Evolutionary conservation across 352 stramenopile genomes (phyloP), one percentile per base, ranked within the genome.

Genomic region (Globisporangium lucens): DNA sequence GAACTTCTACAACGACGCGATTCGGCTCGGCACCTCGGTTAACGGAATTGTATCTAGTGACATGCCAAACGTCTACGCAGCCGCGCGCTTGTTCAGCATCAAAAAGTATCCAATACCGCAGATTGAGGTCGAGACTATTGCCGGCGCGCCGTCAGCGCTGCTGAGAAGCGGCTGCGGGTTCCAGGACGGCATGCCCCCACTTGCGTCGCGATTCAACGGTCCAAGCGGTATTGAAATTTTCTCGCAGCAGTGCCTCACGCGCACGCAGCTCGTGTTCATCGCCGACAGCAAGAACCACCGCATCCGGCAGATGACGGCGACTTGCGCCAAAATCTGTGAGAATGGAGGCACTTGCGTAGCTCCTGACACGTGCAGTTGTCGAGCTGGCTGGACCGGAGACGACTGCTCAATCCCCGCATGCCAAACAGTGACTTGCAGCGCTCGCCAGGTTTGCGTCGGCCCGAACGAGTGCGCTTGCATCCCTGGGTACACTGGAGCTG

Each of bases 261-360:
- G 77, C n/a, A 80, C 79, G 13, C 63, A 83, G 17, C 66, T 91
- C 56, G 67, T 99, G 46, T 94, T 93, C 56, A 79, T 99, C 41
- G 91, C 96, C 8, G 97, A 99, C 74, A 90, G 84, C 43, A 81
- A 83, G n/a, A 99, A 99, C 66, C 87, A 99, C 79, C 82, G 84
- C 7, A 95, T 99, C 58, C 86, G 97, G n/a, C 80, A 74, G 7
- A 74, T 99, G 63, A 95, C 87, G 3, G 95, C 97, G 6, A 80
- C 73, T 9, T 99, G 97, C 74, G 82, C 87, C 53, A 97, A 97
- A 66, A 78, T 91, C 49, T 99, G 97, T 70, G 97, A 99, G 76
- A 99, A 99, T 63, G 90, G 87, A 38, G 96, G 95, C 7, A 67
- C 71, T 22, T 99, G 97, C 73, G 71, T 89, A 15, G 87, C 76